Base-by-base conservation (phyloP, 1,284 basidiomycete genomes). In the Moesziomyces antarcticus region DNA sequence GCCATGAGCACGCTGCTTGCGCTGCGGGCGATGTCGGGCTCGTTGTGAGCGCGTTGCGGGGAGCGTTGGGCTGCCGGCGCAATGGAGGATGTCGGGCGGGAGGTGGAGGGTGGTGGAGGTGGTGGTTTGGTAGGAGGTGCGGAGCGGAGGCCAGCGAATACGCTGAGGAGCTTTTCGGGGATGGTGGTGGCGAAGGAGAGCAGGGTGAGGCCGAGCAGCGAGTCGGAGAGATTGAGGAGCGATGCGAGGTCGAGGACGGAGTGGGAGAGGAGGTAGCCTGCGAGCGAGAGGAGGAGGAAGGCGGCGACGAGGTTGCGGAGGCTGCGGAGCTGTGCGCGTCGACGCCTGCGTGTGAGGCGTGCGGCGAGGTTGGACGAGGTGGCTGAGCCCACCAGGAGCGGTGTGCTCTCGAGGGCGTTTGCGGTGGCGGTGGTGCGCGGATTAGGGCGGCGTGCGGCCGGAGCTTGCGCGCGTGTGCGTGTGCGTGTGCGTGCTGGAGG, bases 171-270 rank as follows among this genome's bases (percentile, higher is more conserved):
- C 61, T 84, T 84, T 41, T 84, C 83, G 0, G 83, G 83, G 8
- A 84, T 51, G 16, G 83, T 84, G 10, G 83, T 84, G 1, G 79
- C 78, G 40, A 84, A 77, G 16, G 74, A 75, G 11, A 84, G 72
- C 18, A 84, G 60, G 10, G 80, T 80, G 20, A 84, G 56, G 20
- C 83, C 83, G 14, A 79, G 59, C 0, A 81, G 62, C 1, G 79
- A 74, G 21, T 83, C 73, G 1, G 81, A 82, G 2, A 84, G 58
- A 45, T 77, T 73, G 1, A 74, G 37, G 14, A 71, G 44, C 21
- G 73, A 62, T 13, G 78, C 79, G 30, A 84, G 65, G n/a, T 66
- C 68, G 5, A 81, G 55, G 11, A 79, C 71, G 1, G 82, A 78
- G 47, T 64, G 66, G 20, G 82, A 80, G 11, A 84, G 72, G 6